phyloP scores from a whole-genome alignment of 768 basidiomycete genomes.

The Mycena floridula region DNA sequence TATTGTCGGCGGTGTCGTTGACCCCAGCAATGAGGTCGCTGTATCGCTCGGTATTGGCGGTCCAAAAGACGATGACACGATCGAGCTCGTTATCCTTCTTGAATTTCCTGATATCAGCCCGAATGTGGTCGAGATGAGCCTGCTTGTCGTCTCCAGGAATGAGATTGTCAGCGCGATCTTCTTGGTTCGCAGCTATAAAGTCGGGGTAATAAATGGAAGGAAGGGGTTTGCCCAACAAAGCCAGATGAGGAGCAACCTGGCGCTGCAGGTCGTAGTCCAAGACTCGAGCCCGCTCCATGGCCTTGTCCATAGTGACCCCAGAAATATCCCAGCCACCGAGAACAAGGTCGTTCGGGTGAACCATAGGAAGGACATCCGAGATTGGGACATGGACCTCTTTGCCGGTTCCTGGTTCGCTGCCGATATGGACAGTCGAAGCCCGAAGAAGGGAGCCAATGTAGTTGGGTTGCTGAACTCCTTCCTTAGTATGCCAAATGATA shows the following conservation, averaged over 20 bases:
- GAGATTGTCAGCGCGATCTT: slow-evolving; percentile 91
- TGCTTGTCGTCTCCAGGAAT: slow-evolving; percentile 84
- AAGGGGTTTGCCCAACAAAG: slow-evolving; percentile 71
- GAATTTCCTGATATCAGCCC: slow-evolving; percentile 91
- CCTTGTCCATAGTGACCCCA: slow-evolving; percentile 73
- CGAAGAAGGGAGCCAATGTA: slow-evolving; percentile 96
- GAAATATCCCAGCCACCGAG: slow-evolving; percentile 99
- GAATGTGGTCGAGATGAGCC: slow-evolving; percentile 85
- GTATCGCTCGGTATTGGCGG: slow-evolving; percentile 98
- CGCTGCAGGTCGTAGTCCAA: slow-evolving; percentile 96
- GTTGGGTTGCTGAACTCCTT: slow-evolving; percentile 89
- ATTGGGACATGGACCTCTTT: slow-evolving; percentile 92
- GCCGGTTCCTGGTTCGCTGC: slow-evolving; percentile 69
- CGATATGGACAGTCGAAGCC: slow-evolving; percentile 91
- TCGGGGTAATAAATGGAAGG: slow-evolving; percentile 97
- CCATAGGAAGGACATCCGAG: slow-evolving; percentile 92
- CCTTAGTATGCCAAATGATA: slow-evolving; percentile 92
- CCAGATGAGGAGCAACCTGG: slow-evolving; percentile 86
- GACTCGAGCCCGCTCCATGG: slow-evolving; percentile 90
- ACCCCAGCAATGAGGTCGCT: slow-evolving; percentile 90
- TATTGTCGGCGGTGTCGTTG: slow-evolving; percentile 88
- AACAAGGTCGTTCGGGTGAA: slow-evolving; percentile 96
- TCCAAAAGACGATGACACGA: slow-evolving; percentile 94
- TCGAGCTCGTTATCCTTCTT: slow-evolving; percentile 79
- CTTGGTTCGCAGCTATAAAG: slow-evolving; percentile 98